Evolutionary conservation across 1,139 yeast genomes (phyloP), one percentile per base, ranked within the genome.

Genomic region (Yamadazyma diospyri): DNA sequence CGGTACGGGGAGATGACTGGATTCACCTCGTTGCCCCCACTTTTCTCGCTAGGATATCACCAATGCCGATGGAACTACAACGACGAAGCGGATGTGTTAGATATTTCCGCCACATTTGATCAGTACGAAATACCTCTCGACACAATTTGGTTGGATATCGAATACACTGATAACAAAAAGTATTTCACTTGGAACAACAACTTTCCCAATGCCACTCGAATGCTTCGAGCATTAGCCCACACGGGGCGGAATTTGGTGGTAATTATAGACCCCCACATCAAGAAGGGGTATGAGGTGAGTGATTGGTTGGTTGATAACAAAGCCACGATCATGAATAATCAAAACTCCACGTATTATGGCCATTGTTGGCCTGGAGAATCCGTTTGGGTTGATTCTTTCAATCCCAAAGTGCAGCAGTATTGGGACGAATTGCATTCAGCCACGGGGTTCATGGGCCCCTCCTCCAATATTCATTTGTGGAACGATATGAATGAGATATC

Each of bases 311-410:
- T 63, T 12, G 53, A 64, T 9, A 52, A 68, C 17, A 48, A 59
- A 15, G 41, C 61, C 2, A 56, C 65, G 1, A 63, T 70, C 36
- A 67, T 69, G 14, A 78, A 76, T 28, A 33, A 53, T 4, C 28
- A 39, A 3, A 61, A 66, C 25, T 55, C 62, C 1, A 60, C 78
- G 2, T 89, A 69, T 53, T 67, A 73, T 39, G 98, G 97, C 2
- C 94, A 88, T 55, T 92, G 98, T 59, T 92, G 99, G 99, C 97
- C 98, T 1, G 99, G 98, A 0, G 89, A 85, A 47, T 83, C 95
- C 0, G 70, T 87, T 3, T 92, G 98, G 97, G 75, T 92, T 31
- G 98, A 92, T 48, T 71, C 95, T 0, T 59, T 87, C 40, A 76
- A 81, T 48, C 88, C 94, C 1, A 53, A 61, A 2, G 73, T 86